Evolutionary conservation across 2,329 filamentous ascomycete species (phyloP), one percentile per base, ranked within the genome.

Genomic region (Aspergillus sojae): DNA sequence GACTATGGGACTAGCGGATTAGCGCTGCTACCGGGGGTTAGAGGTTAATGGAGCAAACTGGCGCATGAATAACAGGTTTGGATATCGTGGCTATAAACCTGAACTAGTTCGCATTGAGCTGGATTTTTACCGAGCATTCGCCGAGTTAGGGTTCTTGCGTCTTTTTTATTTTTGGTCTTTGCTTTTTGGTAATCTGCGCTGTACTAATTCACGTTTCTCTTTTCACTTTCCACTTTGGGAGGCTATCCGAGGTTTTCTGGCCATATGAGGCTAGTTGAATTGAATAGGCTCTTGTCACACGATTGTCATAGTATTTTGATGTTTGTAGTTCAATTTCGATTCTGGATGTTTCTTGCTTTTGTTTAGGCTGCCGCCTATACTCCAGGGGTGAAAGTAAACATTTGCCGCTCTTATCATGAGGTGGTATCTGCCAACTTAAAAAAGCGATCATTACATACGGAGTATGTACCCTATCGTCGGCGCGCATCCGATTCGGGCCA

Each of bases 11-110:
- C 55, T 57, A 43, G 9, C 10, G 16, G n/a, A 45, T 54, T 58
- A 58, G 54, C 30, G 55, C 21, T 23, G 26, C 28, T 32, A 50
- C 16, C 55, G 34, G 46, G 55, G 60, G 60, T 62, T 62, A 62
- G 60, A 58, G 34, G 46, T 62, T 58, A 50, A 62, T 62, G 55
- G 45, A 36, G 36, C 16, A 23, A 23, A 43, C 26, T n/a, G 43
- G 34, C 11, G 14, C 5, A 50, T 50, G 26, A 32, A 32, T 52
- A 52, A 52, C 48, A 19, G 16, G 48, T 19, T 30, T 52, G n/a
- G 9, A 21, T 21, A 28, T n/a, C 32, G 48, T 52, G 48, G 48
- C 48, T 11, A 52, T 52, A 28, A 52, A 23, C 16, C n/a, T 14
- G 48, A 32, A 21, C 26, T 52, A 52, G 16, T 52, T 30, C 43